Conservation (phyloP, 257 asterid genomes). For the Misopates orontium region DNA sequence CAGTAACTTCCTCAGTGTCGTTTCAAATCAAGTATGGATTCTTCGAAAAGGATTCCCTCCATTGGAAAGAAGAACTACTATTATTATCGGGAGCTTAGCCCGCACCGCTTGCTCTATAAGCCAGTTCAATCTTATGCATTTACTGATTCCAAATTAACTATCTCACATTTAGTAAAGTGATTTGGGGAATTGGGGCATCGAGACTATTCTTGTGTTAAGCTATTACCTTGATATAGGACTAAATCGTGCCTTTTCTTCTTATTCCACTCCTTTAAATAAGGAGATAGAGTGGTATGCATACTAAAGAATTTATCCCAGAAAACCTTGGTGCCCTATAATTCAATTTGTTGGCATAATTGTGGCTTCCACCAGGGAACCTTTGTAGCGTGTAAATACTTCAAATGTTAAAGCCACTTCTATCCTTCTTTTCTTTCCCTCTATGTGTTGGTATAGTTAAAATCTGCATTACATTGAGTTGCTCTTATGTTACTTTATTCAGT, state of each 20-base stretch:
- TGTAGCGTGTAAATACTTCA: constrained; percentile 12
- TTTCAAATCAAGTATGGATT: not conserved
- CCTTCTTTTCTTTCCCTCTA: no score
- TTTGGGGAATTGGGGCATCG: not conserved
- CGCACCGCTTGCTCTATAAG: not conserved
- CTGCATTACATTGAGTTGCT: not conserved
- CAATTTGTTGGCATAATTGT: constrained; percentile 5
- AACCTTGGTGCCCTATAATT: constrained; percentile 6
- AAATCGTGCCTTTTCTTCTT: constrained; percentile 11
- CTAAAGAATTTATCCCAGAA: not conserved
- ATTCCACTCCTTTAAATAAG: constrained; percentile 7
- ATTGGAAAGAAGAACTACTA: not conserved
- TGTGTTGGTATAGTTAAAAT: no score
- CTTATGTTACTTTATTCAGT: constrained; percentile 44
- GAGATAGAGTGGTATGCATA: not conserved
- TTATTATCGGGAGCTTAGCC: not conserved
- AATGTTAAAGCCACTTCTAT: not conserved
- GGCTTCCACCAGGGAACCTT: constrained; percentile 1
- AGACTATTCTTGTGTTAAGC: not conserved
- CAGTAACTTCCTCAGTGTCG: not conserved
- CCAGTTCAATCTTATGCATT: not conserved
- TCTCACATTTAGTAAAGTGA: not conserved
- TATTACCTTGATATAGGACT: not conserved
- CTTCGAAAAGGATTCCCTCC: not conserved
- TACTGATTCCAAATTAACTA: not conserved